Evolutionary conservation across 352 stramenopile species (phyloP), one percentile per base, ranked within the genome.

Genomic region (Pythium oligandrum): DNA sequence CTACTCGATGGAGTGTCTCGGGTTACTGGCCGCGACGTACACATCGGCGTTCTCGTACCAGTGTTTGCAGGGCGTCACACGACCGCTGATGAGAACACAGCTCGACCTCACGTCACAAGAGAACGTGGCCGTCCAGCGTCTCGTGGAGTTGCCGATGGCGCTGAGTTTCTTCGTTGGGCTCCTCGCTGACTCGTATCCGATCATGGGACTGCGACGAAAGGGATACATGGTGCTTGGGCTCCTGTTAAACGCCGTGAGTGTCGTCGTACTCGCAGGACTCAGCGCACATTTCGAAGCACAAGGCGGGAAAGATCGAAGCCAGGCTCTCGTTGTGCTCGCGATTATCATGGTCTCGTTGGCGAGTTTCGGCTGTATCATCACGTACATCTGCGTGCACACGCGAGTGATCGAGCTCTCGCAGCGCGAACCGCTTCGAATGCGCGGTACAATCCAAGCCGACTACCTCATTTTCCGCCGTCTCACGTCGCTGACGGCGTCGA

Each of bases 111-210:
- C 44, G 37, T 54, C 66, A n/a, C 57, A 70, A 12, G 38, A 87
- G 59, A 68, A 75, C 53, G 48, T 70, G 26, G 62, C 74, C 1
- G 73, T 83, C 4, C 54, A 72, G 37, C 78, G 78, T 8, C 64
- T 88, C 6, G 78, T 95, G 35, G 68, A 93, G 44, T 70, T 97
- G 54, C 87, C 89, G 31, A 95, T 90, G 78, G 78, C 74, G 11
- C 75, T 96, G 44, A 96, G 89, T 68, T 90, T 97, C 43, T 68
- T 97, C 7, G 77, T 96, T 40, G 90, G 90, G 33, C 67, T 97
- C 2, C 57, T 97, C 10, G 94, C 78, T 11, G 88, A 98, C 62
- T 96, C 77, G 48, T 91, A 95, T 57, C 90, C 92, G 36, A 93
- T 97, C 69, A 86, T 89, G 70, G 88, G 89, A 2, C 73, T 92